Conservation (phyloP, 805 yeast genomes). For the Alloascoidea hylecoeti region DNA sequence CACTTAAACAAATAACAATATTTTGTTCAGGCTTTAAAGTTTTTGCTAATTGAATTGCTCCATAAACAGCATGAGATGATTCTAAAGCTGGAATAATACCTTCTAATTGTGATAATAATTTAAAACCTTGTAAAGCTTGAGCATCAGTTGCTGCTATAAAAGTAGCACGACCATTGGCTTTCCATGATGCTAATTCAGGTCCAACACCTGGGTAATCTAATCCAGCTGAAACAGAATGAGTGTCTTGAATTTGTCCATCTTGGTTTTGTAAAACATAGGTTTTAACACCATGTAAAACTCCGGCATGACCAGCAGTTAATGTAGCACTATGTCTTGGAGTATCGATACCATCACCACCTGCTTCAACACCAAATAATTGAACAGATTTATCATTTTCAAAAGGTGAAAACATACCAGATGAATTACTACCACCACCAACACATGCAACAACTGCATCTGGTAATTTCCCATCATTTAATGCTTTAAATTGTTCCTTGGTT, state of each 20-base stretch:
- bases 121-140: constrained; percentile 88
- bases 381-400: constrained; percentile 75
- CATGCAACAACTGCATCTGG: constrained; percentile 96
- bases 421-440: constrained; percentile 98
- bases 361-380: constrained; percentile 85
- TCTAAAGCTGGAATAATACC: constrained; percentile 98
- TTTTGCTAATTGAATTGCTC: constrained; percentile 82
- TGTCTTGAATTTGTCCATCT: constrained; percentile 96
- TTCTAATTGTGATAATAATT: constrained; percentile 76
- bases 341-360: constrained; percentile 95
- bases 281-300: constrained; percentile 96
- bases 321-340: constrained; percentile 90
- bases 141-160: constrained; percentile 91
- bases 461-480: constrained; percentile 62
- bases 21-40: constrained; percentile 67
- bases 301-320: constrained; percentile 86
- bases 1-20: constrained; percentile 81
- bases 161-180: constrained; percentile 81
- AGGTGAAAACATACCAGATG: constrained; percentile 92
- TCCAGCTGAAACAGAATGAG: constrained; percentile 97
- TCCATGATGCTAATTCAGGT: constrained; percentile 95
- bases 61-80: constrained; percentile 91
- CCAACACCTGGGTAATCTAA: constrained; percentile 99
- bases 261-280: constrained; percentile 82
- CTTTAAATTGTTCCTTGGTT: constrained; percentile 80